Conservation (phyloP, 2,329 filamentous ascomycete species). For the Colletotrichum tamarilloi region DNA sequence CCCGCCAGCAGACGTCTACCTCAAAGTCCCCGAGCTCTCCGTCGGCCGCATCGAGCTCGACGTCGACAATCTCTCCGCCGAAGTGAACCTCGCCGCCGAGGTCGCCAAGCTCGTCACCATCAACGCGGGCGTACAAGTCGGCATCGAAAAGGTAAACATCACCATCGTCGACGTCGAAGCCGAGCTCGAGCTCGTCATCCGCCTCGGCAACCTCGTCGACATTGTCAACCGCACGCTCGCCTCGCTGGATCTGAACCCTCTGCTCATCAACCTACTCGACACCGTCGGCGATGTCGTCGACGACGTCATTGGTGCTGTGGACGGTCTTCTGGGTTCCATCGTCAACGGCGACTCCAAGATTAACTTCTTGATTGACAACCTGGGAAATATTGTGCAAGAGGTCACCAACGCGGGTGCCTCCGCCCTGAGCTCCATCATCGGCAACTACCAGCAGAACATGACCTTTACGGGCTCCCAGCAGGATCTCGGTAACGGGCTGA, state of each 20-base stretch:
- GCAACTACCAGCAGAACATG: slow-evolving; percentile 70
- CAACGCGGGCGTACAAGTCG: slow-evolving; percentile 65
- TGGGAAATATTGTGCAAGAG: slow-evolving; percentile 72
- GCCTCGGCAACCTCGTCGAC: slow-evolving; percentile 68
- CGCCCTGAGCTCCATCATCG: slow-evolving; percentile 63
- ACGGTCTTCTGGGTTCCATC: slow-evolving; percentile 68
- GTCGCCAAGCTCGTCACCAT: slow-evolving; percentile 68
- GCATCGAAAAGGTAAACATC: slow-evolving; percentile 64
- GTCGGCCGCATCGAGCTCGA: slow-evolving; percentile 70
- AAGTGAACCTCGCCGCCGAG: slow-evolving; percentile 70
- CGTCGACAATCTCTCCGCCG: slow-evolving; percentile 68
- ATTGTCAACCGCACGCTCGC: slow-evolving; percentile 71
- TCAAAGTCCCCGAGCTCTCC: slow-evolving; percentile 67
- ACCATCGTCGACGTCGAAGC: slow-evolving; percentile 71
- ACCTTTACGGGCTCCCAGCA: slow-evolving; percentile 53
- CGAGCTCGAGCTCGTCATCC: slow-evolving; percentile 68
- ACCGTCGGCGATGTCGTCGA: slow-evolving; percentile 63
- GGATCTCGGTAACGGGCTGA: slow-evolving; percentile 47
- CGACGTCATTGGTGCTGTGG: slow-evolving; percentile 66
- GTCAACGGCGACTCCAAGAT: slow-evolving; percentile 65
- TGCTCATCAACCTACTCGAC: slow-evolving; percentile 67
- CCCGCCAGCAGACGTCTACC: slow-evolving; percentile 65
- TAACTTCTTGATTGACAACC: slow-evolving; percentile 69
- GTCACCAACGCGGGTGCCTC: slow-evolving; percentile 58
- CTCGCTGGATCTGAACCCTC: slow-evolving; percentile 69